phyloP scores from a whole-genome alignment of 495 filamentous ascomycete genomes.

The Penicillium pulvis region DNA sequence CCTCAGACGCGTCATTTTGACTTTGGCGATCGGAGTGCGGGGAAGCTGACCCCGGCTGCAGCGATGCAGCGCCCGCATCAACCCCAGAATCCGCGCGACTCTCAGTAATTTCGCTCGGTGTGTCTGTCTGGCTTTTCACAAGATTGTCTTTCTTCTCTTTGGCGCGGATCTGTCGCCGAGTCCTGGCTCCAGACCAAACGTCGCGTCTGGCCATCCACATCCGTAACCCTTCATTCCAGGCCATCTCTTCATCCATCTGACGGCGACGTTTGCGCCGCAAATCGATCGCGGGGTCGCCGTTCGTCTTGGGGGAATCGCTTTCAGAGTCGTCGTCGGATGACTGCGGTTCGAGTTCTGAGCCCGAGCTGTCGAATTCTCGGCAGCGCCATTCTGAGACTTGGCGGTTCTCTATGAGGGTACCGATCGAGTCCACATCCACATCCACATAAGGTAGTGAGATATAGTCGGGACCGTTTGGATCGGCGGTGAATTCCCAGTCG shows the following conservation, averaged over 20 bases:
- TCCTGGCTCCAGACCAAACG: constrained; percentile 80
- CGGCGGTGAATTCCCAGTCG: constrained; percentile 44
- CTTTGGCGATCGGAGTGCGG: constrained; percentile 13
- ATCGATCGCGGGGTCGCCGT: constrained; percentile 35
- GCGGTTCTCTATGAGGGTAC: constrained; percentile 28
- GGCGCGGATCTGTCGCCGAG: constrained; percentile 31
- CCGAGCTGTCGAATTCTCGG: constrained; percentile 46
- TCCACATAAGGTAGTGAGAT: constrained; percentile 23
- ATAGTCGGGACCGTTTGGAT: constrained; percentile 18
- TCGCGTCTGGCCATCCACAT: constrained; percentile 75
- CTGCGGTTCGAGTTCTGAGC: constrained; percentile 45
- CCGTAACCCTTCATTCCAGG: constrained; percentile 79
- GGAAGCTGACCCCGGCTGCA: constrained; percentile 6
- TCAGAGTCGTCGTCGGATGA: constrained; percentile 30
- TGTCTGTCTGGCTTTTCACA: not conserved
- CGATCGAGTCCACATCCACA: constrained; percentile 4
- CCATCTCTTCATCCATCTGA: constrained; percentile 69
- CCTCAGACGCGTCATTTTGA: constrained; percentile 20
- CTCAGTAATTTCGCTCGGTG: constrained; percentile 9
- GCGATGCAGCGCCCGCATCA: constrained; percentile 12
- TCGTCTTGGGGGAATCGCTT: constrained; percentile 14
- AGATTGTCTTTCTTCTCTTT: constrained; percentile 20
- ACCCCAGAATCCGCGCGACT: constrained; percentile 8
- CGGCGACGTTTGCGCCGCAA: constrained; percentile 61
- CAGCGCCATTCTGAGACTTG: constrained; percentile 44